Percentiles rank a stretch among this genome's conserved stretches.
phyloP scores from a whole-genome alignment of 1,284 basidiomycete species.

The Moesziomyces sp. region DNA sequence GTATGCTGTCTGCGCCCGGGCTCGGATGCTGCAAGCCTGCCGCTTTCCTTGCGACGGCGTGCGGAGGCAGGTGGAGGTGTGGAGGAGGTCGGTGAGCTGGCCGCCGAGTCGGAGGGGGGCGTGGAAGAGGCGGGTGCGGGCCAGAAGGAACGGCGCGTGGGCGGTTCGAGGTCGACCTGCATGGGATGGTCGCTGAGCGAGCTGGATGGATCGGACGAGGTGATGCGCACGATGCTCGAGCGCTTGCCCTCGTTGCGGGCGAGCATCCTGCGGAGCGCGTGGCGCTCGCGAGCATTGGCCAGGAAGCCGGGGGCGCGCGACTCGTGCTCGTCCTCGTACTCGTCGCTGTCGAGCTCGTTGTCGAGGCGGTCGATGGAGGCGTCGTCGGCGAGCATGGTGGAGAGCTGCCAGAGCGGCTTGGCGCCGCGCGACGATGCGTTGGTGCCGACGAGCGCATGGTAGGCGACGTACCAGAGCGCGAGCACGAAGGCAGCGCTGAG shows the following conservation, averaged over 20 bases:
- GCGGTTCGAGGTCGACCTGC: slow-evolving; percentile 51
- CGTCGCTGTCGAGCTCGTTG: slow-evolving; percentile 40
- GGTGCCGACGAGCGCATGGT: slow-evolving; percentile 2
- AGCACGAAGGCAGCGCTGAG: slow-evolving; percentile 5
- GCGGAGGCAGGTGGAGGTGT: slow-evolving; percentile 1
- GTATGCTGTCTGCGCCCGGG: slow-evolving; percentile 16
- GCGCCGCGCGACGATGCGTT: not conserved
- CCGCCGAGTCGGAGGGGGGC: slow-evolving; percentile 10
- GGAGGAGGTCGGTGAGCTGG: slow-evolving; percentile 2
- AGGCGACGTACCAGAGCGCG: slow-evolving; percentile 3
- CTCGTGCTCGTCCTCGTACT: slow-evolving; percentile 46
- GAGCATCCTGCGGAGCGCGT: slow-evolving; percentile 19
- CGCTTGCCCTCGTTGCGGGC: slow-evolving; percentile 22
- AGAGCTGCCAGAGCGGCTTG: slow-evolving; percentile 27
- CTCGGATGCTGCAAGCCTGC: slow-evolving; percentile 6
- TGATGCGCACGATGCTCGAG: slow-evolving; percentile 52
- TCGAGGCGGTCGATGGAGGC: slow-evolving; percentile 14
- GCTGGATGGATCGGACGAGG: slow-evolving; percentile 58
- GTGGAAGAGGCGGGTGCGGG: slow-evolving; percentile 18
- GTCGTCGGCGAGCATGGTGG: slow-evolving; percentile 17
- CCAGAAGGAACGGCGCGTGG: slow-evolving; percentile 26
- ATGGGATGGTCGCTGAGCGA: slow-evolving; percentile 51
- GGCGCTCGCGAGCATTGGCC: slow-evolving; percentile 32
- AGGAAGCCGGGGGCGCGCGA: slow-evolving; percentile 20
- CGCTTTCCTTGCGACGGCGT: slow-evolving; percentile 23